Base-by-base conservation (phyloP, 495 filamentous ascomycete species). In the Penicillium pancosmium region DNA sequence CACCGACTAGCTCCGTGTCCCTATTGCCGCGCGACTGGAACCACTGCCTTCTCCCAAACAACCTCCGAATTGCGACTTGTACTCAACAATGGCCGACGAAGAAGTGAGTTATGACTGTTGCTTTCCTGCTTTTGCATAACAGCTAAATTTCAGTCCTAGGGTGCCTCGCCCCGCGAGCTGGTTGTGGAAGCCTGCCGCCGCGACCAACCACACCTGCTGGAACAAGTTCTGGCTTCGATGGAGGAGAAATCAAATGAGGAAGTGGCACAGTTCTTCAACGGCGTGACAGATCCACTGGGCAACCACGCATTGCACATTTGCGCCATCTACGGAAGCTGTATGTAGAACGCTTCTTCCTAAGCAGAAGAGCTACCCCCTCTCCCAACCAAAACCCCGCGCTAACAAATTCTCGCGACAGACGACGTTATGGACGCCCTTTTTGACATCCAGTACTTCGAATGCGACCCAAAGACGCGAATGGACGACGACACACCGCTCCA, bases 401-500 rank as follows among this genome's bases (percentile, higher is more conserved):
- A 46, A 46, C 16, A 11, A 23, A n/a, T 38, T 16, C 15, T 13
- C 38, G 40, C 44, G 56, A 43, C 54, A 92, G 90, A 95, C 78
- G 93, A 97, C 63, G 83, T 91, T 19, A 90, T 98, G 77, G 94
- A 98, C 75, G 61, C 83, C 49, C 86, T 98, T 50, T 93, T 98
- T 57, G 95, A 98, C 80, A 92, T 96, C 71, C 87, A 92, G 56
- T 91, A 85, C 55, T 88, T 98, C 72, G 94, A 98, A 80, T 96
- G 94, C 71, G 94, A 98, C 80, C 91, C 91, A 6, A 62, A 90
- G 54, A 91, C 88, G 70, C 86, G 87, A 31, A 60, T 85, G 67
- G 94, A 98, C 60, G 84, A 85, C 56, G 92, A 98, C 74, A 97
- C 92, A 2, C 93, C 93, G 8, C 81, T 98, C 36, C 94, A 98